phyloP scores from a whole-genome alignment of 2,329 filamentous ascomycete species.

The Neofusicoccum cordaticola region DNA sequence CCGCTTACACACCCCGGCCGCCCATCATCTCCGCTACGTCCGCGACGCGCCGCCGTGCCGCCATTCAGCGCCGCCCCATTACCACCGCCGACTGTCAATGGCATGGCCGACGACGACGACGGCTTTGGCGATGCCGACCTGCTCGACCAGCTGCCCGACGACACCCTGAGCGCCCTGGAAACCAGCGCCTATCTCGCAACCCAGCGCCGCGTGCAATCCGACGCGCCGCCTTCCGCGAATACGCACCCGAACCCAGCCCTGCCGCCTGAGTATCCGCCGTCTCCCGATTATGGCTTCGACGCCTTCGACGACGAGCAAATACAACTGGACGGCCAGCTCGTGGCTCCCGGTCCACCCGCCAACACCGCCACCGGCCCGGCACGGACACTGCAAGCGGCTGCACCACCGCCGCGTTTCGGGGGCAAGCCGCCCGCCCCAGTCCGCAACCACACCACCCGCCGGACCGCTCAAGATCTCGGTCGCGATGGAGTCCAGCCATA shows the following conservation, averaged over 20 bases:
- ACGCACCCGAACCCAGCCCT: constrained; percentile 14
- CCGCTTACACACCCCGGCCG: background rate
- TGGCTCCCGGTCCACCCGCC: background rate
- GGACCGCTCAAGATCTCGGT: background rate
- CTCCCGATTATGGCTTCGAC: constrained; percentile 39
- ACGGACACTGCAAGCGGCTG: too few species aligned
- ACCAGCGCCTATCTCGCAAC: constrained; percentile 43
- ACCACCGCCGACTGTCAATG: constrained; percentile 17
- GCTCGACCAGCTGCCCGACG: constrained; percentile 45
- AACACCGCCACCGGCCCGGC: background rate
- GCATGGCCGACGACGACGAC: constrained; percentile 41
- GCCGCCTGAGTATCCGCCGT: constrained; percentile 1
- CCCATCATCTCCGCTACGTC: constrained; percentile 6
- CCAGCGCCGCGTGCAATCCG: constrained; percentile 25
- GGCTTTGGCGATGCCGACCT: constrained; percentile 46
- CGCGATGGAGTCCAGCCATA: background rate
- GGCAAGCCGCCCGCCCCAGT: background rate
- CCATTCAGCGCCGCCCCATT: background rate
- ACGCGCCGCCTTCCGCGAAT: background rate
- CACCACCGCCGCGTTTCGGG: background rate
- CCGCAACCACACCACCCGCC: background rate
- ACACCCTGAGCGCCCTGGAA: constrained; percentile 46
- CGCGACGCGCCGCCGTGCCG: background rate
- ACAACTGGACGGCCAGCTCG: constrained; percentile 40
- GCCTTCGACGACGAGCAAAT: constrained; percentile 33